Evolutionary conservation across 2,329 filamentous ascomycete genomes (phyloP).

Genomic region (Herpomyces periplanetae): DNA sequence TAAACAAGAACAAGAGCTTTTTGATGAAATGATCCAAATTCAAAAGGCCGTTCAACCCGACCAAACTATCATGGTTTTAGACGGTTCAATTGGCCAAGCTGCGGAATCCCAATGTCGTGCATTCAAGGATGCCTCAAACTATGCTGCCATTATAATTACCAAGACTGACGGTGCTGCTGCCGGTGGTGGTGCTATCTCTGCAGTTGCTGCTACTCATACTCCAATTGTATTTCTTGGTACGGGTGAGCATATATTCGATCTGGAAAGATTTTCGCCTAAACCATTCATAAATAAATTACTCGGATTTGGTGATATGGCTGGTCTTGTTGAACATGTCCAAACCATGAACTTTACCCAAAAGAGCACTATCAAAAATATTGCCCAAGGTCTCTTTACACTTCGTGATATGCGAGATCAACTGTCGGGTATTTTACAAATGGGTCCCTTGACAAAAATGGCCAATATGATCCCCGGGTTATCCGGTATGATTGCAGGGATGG

Average conservation of each 20-base stretch:
- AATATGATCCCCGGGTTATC: slow-evolving; percentile 92
- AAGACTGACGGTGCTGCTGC: slow-evolving; percentile 89
- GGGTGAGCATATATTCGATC: slow-evolving; percentile 77
- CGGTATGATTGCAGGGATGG: slow-evolving; percentile 74
- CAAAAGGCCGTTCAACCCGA: slow-evolving; percentile 61
- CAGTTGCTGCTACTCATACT: slow-evolving; percentile 75
- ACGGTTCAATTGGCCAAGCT: slow-evolving; percentile 80
- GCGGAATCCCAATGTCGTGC: slow-evolving; percentile 77
- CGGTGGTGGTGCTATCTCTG: slow-evolving; percentile 84
- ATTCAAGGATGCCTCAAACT: slow-evolving; percentile 88
- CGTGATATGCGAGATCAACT: slow-evolving; percentile 80
- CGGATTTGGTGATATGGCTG: slow-evolving; percentile 87
- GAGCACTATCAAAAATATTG: slow-evolving; percentile 95
- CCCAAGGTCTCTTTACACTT: slow-evolving; percentile 78
- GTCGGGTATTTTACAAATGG: slow-evolving; percentile 98
- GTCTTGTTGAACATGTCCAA: slow-evolving; percentile 81
- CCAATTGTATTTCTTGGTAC: slow-evolving; percentile 95
- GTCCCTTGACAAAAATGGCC: slow-evolving; percentile 76
- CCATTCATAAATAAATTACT: slow-evolving; percentile 75
- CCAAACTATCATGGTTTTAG: slow-evolving; percentile 92
- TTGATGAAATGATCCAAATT: slow-evolving; percentile 92
- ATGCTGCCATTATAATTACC: slow-evolving; percentile 92
- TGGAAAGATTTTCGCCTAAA: slow-evolving; percentile 67
- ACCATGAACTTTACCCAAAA: slow-evolving; percentile 83
- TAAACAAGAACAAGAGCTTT: slow-evolving; percentile 68